Conservation (phyloP, 108 stramenopile genomes). For the Hondaea fermentalgiana region DNA sequence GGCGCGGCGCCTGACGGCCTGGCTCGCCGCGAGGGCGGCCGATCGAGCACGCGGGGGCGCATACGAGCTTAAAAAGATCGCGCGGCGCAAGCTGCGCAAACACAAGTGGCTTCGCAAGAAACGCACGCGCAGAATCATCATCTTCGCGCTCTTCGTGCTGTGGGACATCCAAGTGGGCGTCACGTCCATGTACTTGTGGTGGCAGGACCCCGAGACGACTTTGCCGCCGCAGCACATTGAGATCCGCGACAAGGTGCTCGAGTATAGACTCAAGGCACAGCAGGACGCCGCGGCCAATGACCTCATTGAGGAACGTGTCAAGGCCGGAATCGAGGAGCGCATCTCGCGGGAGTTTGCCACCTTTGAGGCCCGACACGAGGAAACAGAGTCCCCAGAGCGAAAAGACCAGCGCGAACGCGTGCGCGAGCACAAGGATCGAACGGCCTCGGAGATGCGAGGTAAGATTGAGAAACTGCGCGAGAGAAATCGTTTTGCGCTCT, state of each 20-base stretch:
- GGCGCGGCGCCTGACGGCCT: too few relatives aligned
- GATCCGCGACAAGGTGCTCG: neutral
- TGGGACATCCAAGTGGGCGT: neutral
- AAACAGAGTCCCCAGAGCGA: neutral
- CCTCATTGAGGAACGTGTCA: neutral
- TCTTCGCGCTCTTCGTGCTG: neutral
- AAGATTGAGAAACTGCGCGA: neutral
- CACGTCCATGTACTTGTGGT: too few relatives aligned
- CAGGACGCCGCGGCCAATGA: neutral
- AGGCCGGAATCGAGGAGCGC: neutral
- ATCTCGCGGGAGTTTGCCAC: neutral
- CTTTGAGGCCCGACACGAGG: neutral
- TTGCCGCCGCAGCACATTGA: neutral
- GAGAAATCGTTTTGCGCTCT: neutral
- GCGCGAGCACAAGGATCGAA: neutral
- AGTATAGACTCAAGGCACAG: neutral
- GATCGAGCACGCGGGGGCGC: too few relatives aligned
- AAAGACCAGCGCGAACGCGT: neutral
- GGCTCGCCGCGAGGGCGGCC: too few relatives aligned
- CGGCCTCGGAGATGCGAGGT: neutral
- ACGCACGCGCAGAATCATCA: neutral
- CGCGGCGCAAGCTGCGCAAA: neutral
- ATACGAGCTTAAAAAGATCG: too few relatives aligned
- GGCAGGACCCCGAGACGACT: too few relatives aligned
- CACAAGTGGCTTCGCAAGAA: neutral